Evolutionary conservation across 257 asterid species (phyloP).

Genomic region (Fraxinus anomala): DNA sequence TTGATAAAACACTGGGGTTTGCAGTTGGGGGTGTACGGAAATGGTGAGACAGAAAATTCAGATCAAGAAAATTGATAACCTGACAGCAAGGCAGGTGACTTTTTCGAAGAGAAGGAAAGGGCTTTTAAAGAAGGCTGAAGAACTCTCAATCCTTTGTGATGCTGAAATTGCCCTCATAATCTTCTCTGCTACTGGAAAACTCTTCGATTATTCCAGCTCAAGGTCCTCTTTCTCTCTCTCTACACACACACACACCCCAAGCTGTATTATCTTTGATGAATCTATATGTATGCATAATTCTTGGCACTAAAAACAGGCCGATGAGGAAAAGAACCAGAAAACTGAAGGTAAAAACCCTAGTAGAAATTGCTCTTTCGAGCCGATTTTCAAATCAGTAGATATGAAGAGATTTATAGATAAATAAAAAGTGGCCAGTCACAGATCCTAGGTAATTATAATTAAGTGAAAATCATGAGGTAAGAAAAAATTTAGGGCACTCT

Average conservation of each 20-base stretch:
- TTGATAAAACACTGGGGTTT: background rate
- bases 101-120: slow-evolving; percentile 57
- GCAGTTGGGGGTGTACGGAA: slow-evolving; percentile 11
- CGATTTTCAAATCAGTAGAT: background rate
- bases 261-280: too few relatives aligned
- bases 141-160: slow-evolving; percentile 53
- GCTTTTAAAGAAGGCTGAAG: slow-evolving; percentile 53
- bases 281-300: background rate
- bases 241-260: background rate
- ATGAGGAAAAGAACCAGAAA: background rate
- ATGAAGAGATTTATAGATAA: background rate
- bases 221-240: slow-evolving; percentile 32
- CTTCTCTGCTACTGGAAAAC: slow-evolving; percentile 53
- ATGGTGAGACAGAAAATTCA: slow-evolving; percentile 54
- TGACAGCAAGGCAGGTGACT: slow-evolving; percentile 51
- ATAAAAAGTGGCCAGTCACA: too few relatives aligned
- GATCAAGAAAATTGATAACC: slow-evolving; percentile 52
- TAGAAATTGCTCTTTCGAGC: background rate
- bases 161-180: slow-evolving; percentile 49
- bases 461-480: too few relatives aligned
- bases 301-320: background rate
- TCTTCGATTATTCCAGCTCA: slow-evolving; percentile 45
- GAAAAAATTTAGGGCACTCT: too few relatives aligned
- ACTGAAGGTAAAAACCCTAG: background rate
- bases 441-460: background rate